Evolutionary conservation across 2,329 filamentous ascomycete genomes (phyloP).

Genomic region (Colletotrichum somersetense): DNA sequence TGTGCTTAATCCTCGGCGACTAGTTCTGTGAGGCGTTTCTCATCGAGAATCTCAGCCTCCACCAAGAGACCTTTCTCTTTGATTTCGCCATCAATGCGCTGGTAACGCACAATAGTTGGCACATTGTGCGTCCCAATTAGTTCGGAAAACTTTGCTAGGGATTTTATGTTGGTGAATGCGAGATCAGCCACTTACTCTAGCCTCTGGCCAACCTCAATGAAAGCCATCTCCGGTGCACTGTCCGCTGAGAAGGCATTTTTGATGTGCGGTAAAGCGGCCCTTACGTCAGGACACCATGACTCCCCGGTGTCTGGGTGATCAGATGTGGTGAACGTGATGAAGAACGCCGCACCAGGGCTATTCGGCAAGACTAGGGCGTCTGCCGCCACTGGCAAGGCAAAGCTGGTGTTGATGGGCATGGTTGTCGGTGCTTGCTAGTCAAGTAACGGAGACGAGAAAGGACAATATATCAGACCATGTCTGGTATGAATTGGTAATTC

Average conservation of each 20-base stretch:
- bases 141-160: constrained; percentile 50
- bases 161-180: constrained; percentile 37
- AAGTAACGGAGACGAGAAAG: not conserved
- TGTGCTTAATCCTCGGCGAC: constrained; percentile 20
- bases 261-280: constrained; percentile 51
- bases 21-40: constrained; percentile 44
- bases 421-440: not conserved
- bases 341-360: constrained; percentile 38
- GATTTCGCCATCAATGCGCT: constrained; percentile 48
- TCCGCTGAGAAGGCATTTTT: constrained; percentile 47
- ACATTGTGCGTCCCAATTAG: constrained; percentile 50
- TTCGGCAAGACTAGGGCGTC: not conserved
- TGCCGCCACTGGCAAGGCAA: constrained; percentile 8
- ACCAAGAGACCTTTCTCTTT: constrained; percentile 47
- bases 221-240: constrained; percentile 45
- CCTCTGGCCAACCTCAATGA: constrained; percentile 53
- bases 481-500: not conserved
- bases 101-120: constrained; percentile 52
- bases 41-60: constrained; percentile 47
- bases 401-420: constrained; percentile 19
- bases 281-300: constrained; percentile 57
- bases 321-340: constrained; percentile 54
- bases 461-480: too few relatives aligned
- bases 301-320: constrained; percentile 51
- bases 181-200: constrained; percentile 48